Evolutionary conservation across 2,329 filamentous ascomycete genomes (phyloP), one percentile per base, ranked within the genome.

Genomic region (Calonectria pseudoturangicola): DNA sequence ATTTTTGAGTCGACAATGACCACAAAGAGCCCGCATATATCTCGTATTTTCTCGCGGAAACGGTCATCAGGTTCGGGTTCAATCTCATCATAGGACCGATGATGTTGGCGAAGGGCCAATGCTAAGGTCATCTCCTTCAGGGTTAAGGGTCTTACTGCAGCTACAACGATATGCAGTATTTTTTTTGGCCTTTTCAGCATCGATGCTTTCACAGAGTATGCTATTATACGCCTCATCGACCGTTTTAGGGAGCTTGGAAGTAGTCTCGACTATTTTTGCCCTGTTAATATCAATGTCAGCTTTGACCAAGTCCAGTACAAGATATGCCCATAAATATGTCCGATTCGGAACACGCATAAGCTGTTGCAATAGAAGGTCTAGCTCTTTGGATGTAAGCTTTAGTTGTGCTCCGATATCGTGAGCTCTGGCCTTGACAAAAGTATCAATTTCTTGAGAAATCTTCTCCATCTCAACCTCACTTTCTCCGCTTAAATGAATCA

Each of bases 401-500:
- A 43, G 15, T 13, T 43, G 6, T 15, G 10, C 12, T 15, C 12
- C 10, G 16, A 5, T 3, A 18, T 5, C 21, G 7, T 15, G 13
- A 10, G 73, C 68, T 12, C 69, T 69, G 4, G 18, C 33, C 13
- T 71, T 33, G 6, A 80, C 77, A 21, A 74, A 63, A 18, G 75
- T 21, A 39, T 79, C 68, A 28, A 81, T 80, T 58, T 81, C 79
- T 3, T 7, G 1, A 4, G 73, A 16, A 30, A 81, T 81, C 39
- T 77, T 72, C 0, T 65, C 62, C 1, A 76, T 74, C 27, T 77
- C 74, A 0, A 33, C 43, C 0, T 75, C 68, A n/a, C 45, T 69
- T 54, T 80, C 78, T 8, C 76, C 79, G 1, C 48, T 70, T 0
- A 81, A 62, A n/a, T 75, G 77, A 15, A 81, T 75, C 1, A 71